Percentiles rank a stretch among this genome's conserved stretches.
Conservation (phyloP, 2,329 filamentous ascomycete genomes). For the Neofusicoccum sp. region DNA sequence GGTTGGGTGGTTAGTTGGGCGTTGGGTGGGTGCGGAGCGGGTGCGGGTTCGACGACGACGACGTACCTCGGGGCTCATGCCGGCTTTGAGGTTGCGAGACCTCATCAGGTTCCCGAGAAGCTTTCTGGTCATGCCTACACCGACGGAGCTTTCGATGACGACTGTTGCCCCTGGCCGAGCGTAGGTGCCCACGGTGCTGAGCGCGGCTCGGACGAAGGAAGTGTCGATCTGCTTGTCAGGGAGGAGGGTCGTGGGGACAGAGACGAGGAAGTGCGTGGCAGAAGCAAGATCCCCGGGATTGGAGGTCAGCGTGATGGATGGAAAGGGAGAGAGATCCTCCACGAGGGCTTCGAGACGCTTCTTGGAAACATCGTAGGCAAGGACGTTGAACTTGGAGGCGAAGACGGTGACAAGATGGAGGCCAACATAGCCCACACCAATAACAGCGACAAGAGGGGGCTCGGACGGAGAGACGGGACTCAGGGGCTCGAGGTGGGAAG, state of each 20-base stretch:
- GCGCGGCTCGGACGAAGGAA: slow-evolving; percentile 50
- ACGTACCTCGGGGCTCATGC: slow-evolving; percentile 50
- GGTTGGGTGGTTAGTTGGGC: slow-evolving; percentile 45
- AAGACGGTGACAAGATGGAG: slow-evolving; percentile 53
- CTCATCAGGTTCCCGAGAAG: slow-evolving; percentile 51
- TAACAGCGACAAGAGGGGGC: slow-evolving; percentile 45
- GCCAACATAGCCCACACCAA: slow-evolving; percentile 59
- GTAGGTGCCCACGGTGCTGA: slow-evolving; percentile 46
- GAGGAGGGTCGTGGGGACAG: slow-evolving; percentile 55
- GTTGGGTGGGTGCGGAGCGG: slow-evolving; percentile 58
- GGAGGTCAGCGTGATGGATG: slow-evolving; percentile 43
- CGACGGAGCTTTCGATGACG: slow-evolving; percentile 58
- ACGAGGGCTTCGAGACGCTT: neutral
- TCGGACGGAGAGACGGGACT: neutral
- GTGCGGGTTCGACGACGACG: slow-evolving; percentile 57
- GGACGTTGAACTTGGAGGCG: slow-evolving; percentile 43
- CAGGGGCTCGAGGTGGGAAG: neutral
- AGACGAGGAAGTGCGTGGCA: slow-evolving; percentile 57
- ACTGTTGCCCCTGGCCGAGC: slow-evolving; percentile 51
- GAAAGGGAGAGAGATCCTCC: slow-evolving; percentile 28
- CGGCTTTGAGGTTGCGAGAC: slow-evolving; percentile 28
- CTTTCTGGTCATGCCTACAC: slow-evolving; percentile 57
- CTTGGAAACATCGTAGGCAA: slow-evolving; percentile 37
- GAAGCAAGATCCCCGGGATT: slow-evolving; percentile 41
- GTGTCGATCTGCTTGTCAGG: slow-evolving; percentile 53